Evolutionary conservation across 768 basidiomycete genomes (phyloP).

Genomic region (Neoboletus brunneissimus): DNA sequence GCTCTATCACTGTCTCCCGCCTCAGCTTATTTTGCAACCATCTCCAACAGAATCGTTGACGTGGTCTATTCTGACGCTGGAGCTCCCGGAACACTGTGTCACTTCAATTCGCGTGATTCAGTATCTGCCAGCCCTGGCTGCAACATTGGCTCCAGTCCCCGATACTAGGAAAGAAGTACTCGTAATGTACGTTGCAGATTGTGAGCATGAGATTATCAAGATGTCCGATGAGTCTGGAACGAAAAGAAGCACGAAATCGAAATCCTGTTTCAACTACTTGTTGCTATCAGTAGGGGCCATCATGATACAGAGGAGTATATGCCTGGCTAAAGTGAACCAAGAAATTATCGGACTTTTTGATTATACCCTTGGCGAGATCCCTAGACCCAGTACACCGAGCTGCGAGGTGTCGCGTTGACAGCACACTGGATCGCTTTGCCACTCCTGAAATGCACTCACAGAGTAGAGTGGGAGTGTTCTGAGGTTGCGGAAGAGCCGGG

Average conservation of each 20-base stretch:
- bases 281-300: too few relatives aligned
- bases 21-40: slow-evolving; percentile 61
- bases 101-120: slow-evolving; percentile 57
- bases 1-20: slow-evolving; percentile 78
- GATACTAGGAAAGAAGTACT: slow-evolving; percentile 49
- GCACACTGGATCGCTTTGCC: slow-evolving; percentile 42
- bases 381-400: slow-evolving; percentile 14
- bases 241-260: slow-evolving; percentile 49
- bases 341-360: slow-evolving; percentile 67
- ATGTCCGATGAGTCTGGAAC: slow-evolving; percentile 68
- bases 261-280: slow-evolving; percentile 41
- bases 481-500: slow-evolving; percentile 76
- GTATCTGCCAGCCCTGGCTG: slow-evolving; percentile 50
- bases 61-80: slow-evolving; percentile 61
- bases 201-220: slow-evolving; percentile 43
- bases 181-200: slow-evolving; percentile 48
- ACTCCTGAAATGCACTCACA: slow-evolving; percentile 15
- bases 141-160: slow-evolving; percentile 41
- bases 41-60: slow-evolving; percentile 35
- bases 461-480: slow-evolving; percentile 65
- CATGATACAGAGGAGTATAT: too few relatives aligned
- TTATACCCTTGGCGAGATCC: slow-evolving; percentile 55
- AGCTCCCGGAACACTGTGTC: slow-evolving; percentile 47
- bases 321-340: slow-evolving; percentile 48
- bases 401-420: slow-evolving; percentile 42